Percentiles rank a stretch among this genome's conserved stretches.
phyloP scores from a whole-genome alignment of 176 grass and related monocot species.

The Pharus latifolius region DNA sequence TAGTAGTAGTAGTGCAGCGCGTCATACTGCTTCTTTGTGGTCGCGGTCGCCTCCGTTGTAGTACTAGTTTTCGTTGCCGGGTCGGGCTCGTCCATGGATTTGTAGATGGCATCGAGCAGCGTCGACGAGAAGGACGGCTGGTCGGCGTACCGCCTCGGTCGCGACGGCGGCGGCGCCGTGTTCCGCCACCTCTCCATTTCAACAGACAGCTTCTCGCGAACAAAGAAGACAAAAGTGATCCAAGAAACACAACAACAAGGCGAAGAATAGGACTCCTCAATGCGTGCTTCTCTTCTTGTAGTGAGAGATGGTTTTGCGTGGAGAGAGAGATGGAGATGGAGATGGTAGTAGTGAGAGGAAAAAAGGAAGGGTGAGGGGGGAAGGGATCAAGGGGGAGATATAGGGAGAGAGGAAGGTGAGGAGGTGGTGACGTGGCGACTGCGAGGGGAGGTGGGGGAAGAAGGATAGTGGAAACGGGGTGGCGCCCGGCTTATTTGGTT shows the following conservation, averaged over 20 bases:
- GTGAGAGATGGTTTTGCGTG: not conserved
- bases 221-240: not conserved
- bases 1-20: constrained; percentile 41
- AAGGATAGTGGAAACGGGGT: not conserved
- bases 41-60: not conserved
- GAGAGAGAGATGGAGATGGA: not conserved
- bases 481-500: constrained; percentile 10
- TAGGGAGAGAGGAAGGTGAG: not conserved
- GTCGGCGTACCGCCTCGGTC: constrained; percentile 24
- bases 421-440: constrained; percentile 14
- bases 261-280: not conserved
- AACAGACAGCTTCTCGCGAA: not conserved
- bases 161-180: not conserved
- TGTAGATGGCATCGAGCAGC: constrained; percentile 88
- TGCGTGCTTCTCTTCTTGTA: not conserved
- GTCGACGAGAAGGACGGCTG: constrained; percentile 97
- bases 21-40: constrained; percentile 15
- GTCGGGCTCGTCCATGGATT: constrained; percentile 84
- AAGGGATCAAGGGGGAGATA: constrained; percentile 38
- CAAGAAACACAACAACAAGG: not conserved
- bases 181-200: constrained; percentile 47
- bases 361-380: constrained; percentile 16
- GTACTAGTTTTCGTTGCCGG: no score
- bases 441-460: not conserved
- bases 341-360: not conserved